Percentiles rank a stretch among this genome's conserved stretches.
Evolutionary conservation across 1,284 basidiomycete genomes (phyloP).

Genomic region (Rhodofomes roseus): DNA sequence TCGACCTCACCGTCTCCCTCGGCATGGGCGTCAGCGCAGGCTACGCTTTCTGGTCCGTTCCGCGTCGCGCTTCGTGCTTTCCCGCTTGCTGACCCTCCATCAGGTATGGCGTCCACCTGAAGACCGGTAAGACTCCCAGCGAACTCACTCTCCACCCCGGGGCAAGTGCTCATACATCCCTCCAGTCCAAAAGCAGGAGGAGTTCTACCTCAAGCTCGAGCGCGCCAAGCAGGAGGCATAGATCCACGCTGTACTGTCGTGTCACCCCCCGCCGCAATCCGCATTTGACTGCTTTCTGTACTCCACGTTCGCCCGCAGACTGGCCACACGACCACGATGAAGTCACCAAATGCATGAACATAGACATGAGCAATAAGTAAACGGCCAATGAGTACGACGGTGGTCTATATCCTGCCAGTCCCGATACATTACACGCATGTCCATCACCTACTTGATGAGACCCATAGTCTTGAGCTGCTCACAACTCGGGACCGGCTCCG

Average conservation of each 20-base stretch:
- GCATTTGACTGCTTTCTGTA: neutral
- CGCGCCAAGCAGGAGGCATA: slow-evolving; percentile 34
- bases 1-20: slow-evolving; percentile 68
- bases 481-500: slow-evolving; percentile 67
- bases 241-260: neutral
- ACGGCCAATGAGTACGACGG: slow-evolving; percentile 7
- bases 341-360: neutral
- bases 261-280: neutral
- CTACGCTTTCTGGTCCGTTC: slow-evolving; percentile 75
- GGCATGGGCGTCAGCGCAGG: slow-evolving; percentile 71
- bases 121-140: slow-evolving; percentile 59
- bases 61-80: slow-evolving; percentile 13
- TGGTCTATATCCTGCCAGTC: slow-evolving; percentile 7
- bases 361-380: slow-evolving; percentile 7
- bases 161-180: neutral
- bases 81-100: slow-evolving; percentile 8
- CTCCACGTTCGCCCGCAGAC: neutral
- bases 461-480: slow-evolving; percentile 67
- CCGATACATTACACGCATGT: slow-evolving; percentile 5
- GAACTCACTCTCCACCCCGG: neutral
- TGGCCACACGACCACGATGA: neutral
- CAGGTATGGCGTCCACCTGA: slow-evolving; percentile 82
- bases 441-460: slow-evolving; percentile 32
- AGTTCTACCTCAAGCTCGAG: slow-evolving; percentile 81
- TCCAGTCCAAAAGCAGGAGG: slow-evolving; percentile 75